Evolutionary conservation across 768 basidiomycete species (phyloP).

Genomic region (Jaapia argillacea): DNA sequence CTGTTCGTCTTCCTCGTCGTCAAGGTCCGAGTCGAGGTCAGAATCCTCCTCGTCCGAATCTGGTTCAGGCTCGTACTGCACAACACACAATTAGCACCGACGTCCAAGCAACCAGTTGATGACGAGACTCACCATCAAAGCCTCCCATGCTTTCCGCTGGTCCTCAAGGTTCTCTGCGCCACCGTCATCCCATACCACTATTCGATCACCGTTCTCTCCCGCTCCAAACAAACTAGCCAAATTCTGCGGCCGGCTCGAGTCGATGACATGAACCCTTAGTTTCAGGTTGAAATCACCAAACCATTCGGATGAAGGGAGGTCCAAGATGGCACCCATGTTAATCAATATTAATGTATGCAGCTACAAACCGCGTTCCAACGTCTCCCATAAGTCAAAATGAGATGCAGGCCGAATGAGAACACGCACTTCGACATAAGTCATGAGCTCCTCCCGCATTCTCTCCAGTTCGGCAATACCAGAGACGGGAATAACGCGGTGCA

Average conservation of each 20-base stretch:
- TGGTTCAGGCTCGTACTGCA: slow-evolving; percentile 68
- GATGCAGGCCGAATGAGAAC: slow-evolving; percentile 1
- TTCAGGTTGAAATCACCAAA: slow-evolving; percentile 60
- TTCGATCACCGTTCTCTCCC: slow-evolving; percentile 55
- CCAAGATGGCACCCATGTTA: slow-evolving; percentile 86
- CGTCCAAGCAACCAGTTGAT: background rate
- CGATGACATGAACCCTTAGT: slow-evolving; percentile 84
- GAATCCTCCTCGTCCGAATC: slow-evolving; percentile 53
- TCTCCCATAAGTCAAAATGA: slow-evolving; percentile 3
- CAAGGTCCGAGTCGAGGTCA: slow-evolving; percentile 31
- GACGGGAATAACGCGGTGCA: slow-evolving; percentile 83
- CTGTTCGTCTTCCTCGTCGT: slow-evolving; percentile 33
- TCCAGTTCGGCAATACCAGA: slow-evolving; percentile 77
- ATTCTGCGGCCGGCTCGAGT: slow-evolving; percentile 86
- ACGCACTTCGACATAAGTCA: slow-evolving; percentile 56
- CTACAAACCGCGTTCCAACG: too few relatives aligned
- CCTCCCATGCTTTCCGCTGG: slow-evolving; percentile 78
- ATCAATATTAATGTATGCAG: slow-evolving; percentile 85
- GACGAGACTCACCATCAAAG: slow-evolving; percentile 50
- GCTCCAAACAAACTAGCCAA: slow-evolving; percentile 75
- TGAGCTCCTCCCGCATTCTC: slow-evolving; percentile 51
- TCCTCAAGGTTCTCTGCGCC: slow-evolving; percentile 59
- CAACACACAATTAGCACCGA: background rate
- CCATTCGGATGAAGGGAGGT: slow-evolving; percentile 66
- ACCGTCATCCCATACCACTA: slow-evolving; percentile 92